These are phyloP conservation scores for Silene latifolia DNA, from an alignment of 148 eudicot genomes.

Conservation along the genomic window DNA sequence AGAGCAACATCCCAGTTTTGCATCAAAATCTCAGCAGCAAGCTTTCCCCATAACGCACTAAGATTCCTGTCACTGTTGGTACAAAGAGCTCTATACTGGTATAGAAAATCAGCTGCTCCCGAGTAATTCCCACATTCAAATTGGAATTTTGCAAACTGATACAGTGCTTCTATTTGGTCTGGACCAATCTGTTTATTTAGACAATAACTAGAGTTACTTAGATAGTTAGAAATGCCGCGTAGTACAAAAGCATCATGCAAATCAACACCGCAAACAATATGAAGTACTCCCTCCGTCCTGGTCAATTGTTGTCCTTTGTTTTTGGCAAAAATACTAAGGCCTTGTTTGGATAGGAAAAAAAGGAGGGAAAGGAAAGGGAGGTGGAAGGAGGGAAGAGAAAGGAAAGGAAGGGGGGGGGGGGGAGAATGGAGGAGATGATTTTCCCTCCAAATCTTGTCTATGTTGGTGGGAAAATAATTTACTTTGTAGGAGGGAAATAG, in stretches of 20 bases:
- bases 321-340: too few relatives aligned
- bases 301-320: too few relatives aligned
- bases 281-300: too few relatives aligned
- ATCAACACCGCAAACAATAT: neutral
- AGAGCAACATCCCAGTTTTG: slow-evolving; percentile 95
- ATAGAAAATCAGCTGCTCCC: slow-evolving; percentile 92
- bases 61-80: slow-evolving; percentile 81
- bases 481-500: too few relatives aligned
- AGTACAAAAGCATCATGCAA: neutral
- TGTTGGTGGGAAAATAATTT: too few relatives aligned
- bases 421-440: too few relatives aligned
- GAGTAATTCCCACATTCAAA: slow-evolving; percentile 99
- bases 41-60: slow-evolving; percentile 96
- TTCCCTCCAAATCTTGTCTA: too few relatives aligned
- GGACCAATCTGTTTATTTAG: slow-evolving; percentile 75
- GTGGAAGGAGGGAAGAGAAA: too few relatives aligned
- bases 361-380: too few relatives aligned
- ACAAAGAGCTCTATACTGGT: slow-evolving; percentile 85
- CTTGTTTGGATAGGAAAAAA: too few relatives aligned
- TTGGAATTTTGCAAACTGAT: slow-evolving; percentile 94
- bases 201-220: neutral
- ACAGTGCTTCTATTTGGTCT: slow-evolving; percentile 91
- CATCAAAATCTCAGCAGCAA: slow-evolving; percentile 97
- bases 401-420: too few relatives aligned
- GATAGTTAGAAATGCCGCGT: neutral